Conservation (phyloP, 2,329 filamentous ascomycete genomes). For the Neonectria ditissima region DNA sequence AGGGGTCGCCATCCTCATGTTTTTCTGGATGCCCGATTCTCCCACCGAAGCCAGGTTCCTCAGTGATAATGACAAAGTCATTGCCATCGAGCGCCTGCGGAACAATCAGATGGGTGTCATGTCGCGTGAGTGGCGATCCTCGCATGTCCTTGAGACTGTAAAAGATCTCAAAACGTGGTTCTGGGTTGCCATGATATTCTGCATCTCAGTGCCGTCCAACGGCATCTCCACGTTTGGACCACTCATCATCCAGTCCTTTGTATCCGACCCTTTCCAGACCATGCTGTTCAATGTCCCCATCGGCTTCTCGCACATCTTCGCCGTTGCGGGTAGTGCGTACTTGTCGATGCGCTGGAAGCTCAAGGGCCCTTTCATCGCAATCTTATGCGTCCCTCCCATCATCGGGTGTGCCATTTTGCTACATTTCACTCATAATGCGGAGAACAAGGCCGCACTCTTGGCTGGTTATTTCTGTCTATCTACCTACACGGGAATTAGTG, state of each 20-base stretch:
- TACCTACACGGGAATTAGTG: constrained; percentile 62
- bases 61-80: constrained; percentile 61
- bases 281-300: constrained; percentile 73
- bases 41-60: constrained; percentile 65
- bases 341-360: constrained; percentile 65
- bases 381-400: constrained; percentile 69
- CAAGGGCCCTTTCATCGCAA: constrained; percentile 67
- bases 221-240: constrained; percentile 70
- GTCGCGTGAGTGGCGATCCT: constrained; percentile 63
- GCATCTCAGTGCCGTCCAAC: constrained; percentile 68
- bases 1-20: constrained; percentile 57
- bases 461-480: constrained; percentile 70
- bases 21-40: constrained; percentile 62
- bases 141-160: constrained; percentile 65
- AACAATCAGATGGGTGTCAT: constrained; percentile 67
- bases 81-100: constrained; percentile 66
- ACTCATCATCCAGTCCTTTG: constrained; percentile 70
- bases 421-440: constrained; percentile 57
- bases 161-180: constrained; percentile 71
- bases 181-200: constrained; percentile 66
- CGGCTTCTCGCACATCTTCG: constrained; percentile 69
- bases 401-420: constrained; percentile 67
- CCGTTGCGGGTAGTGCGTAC: constrained; percentile 68
- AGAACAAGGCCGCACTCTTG: constrained; percentile 62
- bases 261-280: constrained; percentile 66